These are phyloP conservation scores for Buddleja alternifolia DNA, from an alignment of 257 asterid genomes.

Conservation along the genomic window DNA sequence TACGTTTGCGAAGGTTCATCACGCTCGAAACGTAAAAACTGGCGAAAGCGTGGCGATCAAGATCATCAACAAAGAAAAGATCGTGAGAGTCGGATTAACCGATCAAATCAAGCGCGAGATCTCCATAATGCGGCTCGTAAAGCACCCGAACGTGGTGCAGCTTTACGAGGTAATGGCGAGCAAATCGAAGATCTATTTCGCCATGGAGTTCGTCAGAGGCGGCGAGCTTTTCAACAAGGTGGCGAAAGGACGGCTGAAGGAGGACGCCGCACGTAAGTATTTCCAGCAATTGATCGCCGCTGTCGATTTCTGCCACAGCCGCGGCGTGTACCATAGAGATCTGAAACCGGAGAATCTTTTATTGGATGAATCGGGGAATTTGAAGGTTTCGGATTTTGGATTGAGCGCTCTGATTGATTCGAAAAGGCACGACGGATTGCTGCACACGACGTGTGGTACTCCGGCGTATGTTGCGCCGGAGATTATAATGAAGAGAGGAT, in stretches of 20 bases:
- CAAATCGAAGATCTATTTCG: conserved; percentile 78
- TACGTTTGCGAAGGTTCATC: conserved; percentile 84
- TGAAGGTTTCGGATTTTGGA: conserved; percentile 88
- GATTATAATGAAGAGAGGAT: conserved; percentile 71
- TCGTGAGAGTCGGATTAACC: conserved; percentile 60
- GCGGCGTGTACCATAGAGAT: conserved; percentile 89
- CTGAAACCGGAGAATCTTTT: conserved; percentile 92
- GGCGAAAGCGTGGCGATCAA: conserved; percentile 78
- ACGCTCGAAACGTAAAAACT: conserved; percentile 59
- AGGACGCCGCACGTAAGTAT: conserved; percentile 74
- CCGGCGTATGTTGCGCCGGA: conserved; percentile 98
- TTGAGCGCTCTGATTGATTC: conserved; percentile 76
- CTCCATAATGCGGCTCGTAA: conserved; percentile 72
- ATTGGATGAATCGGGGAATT: conserved; percentile 68
- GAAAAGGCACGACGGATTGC: conserved; percentile 76
- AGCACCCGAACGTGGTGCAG: conserved; percentile 81
- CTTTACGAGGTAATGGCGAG: conserved; percentile 88
- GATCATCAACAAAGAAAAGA: conserved; percentile 70
- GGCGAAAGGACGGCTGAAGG: conserved; percentile 78
- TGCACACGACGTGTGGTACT: conserved; percentile 93
- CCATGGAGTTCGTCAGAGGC: conserved; percentile 74
- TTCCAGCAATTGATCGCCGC: conserved; percentile 85
- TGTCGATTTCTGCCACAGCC: conserved; percentile 88
- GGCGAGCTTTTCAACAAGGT: conserved; percentile 93
- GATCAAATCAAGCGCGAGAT: conserved; percentile 91